phyloP scores from a whole-genome alignment of 768 basidiomycete species.

The Holtermannia corniformis region DNA sequence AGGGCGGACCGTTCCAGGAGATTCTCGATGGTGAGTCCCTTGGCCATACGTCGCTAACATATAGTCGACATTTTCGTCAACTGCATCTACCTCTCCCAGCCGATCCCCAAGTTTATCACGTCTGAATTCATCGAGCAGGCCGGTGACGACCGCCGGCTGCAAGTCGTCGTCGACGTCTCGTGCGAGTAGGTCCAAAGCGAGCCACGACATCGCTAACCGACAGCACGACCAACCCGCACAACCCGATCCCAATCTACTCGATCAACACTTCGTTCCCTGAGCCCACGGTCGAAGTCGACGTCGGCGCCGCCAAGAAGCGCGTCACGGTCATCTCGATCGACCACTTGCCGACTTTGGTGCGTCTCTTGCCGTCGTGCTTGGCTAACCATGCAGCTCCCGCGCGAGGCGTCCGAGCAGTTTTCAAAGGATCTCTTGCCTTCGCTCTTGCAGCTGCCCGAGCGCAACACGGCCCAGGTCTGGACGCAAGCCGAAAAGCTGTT shows the following conservation, averaged over 20 bases:
- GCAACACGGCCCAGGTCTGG: conserved; percentile 68
- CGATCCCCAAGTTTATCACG: conserved; percentile 43
- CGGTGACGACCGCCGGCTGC: conserved; percentile 57
- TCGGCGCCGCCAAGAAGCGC: conserved; percentile 62
- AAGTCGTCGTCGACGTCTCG: conserved; percentile 90
- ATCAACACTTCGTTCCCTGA: conserved; percentile 89
- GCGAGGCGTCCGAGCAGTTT: conserved; percentile 96
- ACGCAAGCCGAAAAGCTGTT: conserved; percentile 75
- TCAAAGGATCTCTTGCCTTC: conserved; percentile 77
- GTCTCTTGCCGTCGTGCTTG: conserved; percentile 5
- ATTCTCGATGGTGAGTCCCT: conserved; percentile 63
- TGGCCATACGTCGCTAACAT: not conserved
- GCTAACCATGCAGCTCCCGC: conserved; percentile 51
- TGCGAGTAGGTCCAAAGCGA: conserved; percentile 53
- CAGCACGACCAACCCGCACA: conserved; percentile 88
- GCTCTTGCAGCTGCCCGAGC: conserved; percentile 62
- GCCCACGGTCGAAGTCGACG: conserved; percentile 78
- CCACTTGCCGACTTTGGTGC: conserved; percentile 75
- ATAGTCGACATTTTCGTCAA: conserved; percentile 96
- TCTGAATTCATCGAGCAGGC: conserved; percentile 56
- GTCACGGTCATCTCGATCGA: conserved; percentile 90
- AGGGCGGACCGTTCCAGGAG: conserved; percentile 91
- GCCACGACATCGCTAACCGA: not conserved
- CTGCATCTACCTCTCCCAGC: conserved; percentile 81
- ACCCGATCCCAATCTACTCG: conserved; percentile 89